Evolutionary conservation across 2,329 filamentous ascomycete genomes (phyloP).

Genomic region (Epichloe aotearoae): DNA sequence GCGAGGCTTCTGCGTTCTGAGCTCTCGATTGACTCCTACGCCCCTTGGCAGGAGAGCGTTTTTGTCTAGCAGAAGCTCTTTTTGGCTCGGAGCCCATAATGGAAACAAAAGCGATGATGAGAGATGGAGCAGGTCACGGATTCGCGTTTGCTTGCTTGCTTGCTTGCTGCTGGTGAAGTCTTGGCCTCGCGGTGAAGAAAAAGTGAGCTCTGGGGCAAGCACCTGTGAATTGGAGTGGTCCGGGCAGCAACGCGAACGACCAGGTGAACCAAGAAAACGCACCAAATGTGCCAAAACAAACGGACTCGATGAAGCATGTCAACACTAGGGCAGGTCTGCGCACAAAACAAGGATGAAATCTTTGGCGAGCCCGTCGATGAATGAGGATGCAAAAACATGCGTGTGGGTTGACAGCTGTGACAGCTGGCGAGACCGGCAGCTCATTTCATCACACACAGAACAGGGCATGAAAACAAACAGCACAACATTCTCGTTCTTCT

Average conservation of each 20-base stretch:
- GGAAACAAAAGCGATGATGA: background rate
- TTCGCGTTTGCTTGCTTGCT: background rate
- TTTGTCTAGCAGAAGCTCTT: constrained; percentile 9
- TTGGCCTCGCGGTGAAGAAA: background rate
- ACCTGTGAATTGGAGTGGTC: background rate
- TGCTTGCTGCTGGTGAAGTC: background rate
- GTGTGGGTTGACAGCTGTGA: background rate
- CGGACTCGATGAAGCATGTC: background rate
- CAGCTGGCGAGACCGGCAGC: constrained; percentile 1
- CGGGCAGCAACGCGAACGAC: background rate
- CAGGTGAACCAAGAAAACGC: background rate
- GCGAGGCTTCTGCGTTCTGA: constrained; percentile 4
- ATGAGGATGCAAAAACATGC: background rate
- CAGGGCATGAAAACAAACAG: background rate
- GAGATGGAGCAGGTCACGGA: background rate
- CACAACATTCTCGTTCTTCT: background rate
- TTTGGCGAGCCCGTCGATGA: background rate
- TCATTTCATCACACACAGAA: background rate
- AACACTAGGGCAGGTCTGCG: background rate
- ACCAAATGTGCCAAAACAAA: background rate
- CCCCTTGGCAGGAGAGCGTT: constrained; percentile 6
- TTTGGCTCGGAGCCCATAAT: constrained; percentile 6
- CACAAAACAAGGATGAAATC: background rate
- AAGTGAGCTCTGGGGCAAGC: background rate
- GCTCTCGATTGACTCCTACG: constrained; percentile 6